phyloP scores from a whole-genome alignment of 345 rosid species.

The Citrus reticulata region DNA sequence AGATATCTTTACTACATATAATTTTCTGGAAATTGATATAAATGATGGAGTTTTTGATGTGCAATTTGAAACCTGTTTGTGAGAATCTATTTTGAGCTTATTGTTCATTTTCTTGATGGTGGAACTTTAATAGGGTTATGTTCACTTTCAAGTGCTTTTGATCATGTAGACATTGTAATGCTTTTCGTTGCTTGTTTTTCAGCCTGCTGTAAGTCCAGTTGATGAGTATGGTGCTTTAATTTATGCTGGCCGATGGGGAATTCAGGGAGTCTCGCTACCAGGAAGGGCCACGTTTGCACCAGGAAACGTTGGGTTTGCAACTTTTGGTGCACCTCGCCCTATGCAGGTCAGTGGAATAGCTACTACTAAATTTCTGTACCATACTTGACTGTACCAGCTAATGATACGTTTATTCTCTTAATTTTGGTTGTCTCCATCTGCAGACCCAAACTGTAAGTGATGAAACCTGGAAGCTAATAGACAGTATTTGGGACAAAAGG shows the following conservation, averaged over 20 bases:
- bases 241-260: conserved; percentile 96
- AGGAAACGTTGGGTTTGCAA: conserved; percentile 86
- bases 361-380: background rate
- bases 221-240: conserved; percentile 87
- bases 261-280: conserved; percentile 75
- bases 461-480: conserved; percentile 88
- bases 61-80: background rate
- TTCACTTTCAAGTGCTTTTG: background rate
- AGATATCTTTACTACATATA: background rate
- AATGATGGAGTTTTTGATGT: background rate
- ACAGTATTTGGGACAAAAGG: conserved; percentile 72
- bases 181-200: conserved; percentile 19
- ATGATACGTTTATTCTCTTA: background rate
- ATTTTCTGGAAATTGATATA: background rate
- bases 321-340: conserved; percentile 93
- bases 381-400: background rate
- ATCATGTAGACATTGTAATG: background rate
- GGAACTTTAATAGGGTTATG: background rate
- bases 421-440: conserved; percentile 10
- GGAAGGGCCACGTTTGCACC: conserved; percentile 98
- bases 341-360: conserved; percentile 52
- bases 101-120: background rate
- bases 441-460: conserved; percentile 79
- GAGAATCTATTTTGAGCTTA: background rate
- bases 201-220: conserved; percentile 64